A percentile compares a stretch with the other conserved stretches of the same genome.
These are phyloP conservation scores for Saccharomyces hybrid DNA, from an alignment of 1,139 yeast genomes.

Conservation along the genomic window DNA sequence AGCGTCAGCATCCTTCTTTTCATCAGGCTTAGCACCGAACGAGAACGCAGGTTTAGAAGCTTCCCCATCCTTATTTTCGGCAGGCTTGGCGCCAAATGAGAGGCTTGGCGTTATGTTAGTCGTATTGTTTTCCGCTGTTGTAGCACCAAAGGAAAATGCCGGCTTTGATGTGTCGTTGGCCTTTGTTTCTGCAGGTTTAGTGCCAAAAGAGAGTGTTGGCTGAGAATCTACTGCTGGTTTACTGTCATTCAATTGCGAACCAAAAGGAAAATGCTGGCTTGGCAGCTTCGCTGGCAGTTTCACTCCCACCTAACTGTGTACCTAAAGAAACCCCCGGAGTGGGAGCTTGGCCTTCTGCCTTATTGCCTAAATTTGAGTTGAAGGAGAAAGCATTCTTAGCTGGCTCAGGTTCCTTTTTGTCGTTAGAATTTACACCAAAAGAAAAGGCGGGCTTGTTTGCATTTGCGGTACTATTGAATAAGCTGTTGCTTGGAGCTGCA, in stretches of 20 bases:
- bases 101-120: slow-evolving; percentile 8
- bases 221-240: slow-evolving; percentile 6
- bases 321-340: slow-evolving; percentile 29
- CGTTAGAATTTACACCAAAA: slow-evolving; percentile 11
- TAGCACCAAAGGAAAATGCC: slow-evolving; percentile 10
- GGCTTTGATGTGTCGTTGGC: slow-evolving; percentile 3
- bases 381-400: slow-evolving; percentile 24
- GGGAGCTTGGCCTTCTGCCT: slow-evolving; percentile 15
- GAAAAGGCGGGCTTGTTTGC: slow-evolving; percentile 9
- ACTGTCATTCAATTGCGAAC: slow-evolving; percentile 8
- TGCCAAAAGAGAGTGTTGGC: slow-evolving; percentile 3
- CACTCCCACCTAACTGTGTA: slow-evolving; percentile 7
- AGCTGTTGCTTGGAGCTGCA: background rate
- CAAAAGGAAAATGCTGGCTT: slow-evolving; percentile 6
- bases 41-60: slow-evolving; percentile 15
- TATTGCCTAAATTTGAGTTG: slow-evolving; percentile 12
- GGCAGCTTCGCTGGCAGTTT: slow-evolving; percentile 16
- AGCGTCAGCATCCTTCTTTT: slow-evolving; percentile 7
- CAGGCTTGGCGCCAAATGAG: slow-evolving; percentile 14
- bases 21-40: slow-evolving; percentile 21
- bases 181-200: background rate
- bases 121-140: slow-evolving; percentile 10
- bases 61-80: background rate
- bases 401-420: slow-evolving; percentile 13
- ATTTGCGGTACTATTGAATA: slow-evolving; percentile 9